Conservation (phyloP, 2,329 filamentous ascomycete species). For the Paradendryphiella salina region DNA sequence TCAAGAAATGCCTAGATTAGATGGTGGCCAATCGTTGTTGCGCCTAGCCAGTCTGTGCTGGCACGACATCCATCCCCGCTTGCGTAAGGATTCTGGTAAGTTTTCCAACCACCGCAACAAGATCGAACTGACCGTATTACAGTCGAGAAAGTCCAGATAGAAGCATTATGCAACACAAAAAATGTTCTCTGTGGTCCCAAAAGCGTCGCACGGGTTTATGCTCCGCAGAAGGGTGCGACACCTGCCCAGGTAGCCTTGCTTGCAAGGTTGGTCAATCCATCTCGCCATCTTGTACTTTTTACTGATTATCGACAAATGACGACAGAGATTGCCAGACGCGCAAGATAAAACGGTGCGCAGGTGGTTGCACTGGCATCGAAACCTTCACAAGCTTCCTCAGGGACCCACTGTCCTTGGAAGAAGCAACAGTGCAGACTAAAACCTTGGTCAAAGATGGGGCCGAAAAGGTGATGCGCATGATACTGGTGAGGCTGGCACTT, state of each 20-base stretch:
- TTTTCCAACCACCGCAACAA: neutral
- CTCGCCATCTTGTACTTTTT: neutral
- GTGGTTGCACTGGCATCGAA: constrained; percentile 50
- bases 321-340: constrained; percentile 56
- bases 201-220: constrained; percentile 57
- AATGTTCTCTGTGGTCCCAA: constrained; percentile 56
- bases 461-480: constrained; percentile 45
- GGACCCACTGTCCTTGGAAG: constrained; percentile 40
- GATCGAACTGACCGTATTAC: constrained; percentile 5
- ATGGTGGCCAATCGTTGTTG: constrained; percentile 49
- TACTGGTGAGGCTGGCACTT: constrained; percentile 42
- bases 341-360: constrained; percentile 52
- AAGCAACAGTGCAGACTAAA: constrained; percentile 44
- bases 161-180: constrained; percentile 58
- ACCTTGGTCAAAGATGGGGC: constrained; percentile 43
- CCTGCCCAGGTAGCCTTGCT: constrained; percentile 50
- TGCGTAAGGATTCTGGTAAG: constrained; percentile 34
- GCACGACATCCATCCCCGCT: constrained; percentile 45
- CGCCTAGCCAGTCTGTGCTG: constrained; percentile 49
- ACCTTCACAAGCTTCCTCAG: constrained; percentile 45
- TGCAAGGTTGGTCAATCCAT: constrained; percentile 19
- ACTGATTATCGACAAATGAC: constrained; percentile 49
- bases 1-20: constrained; percentile 44
- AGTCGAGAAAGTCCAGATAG: constrained; percentile 47
- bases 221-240: constrained; percentile 57